phyloP scores from a whole-genome alignment of 805 yeast genomes.

The Candida alai region DNA sequence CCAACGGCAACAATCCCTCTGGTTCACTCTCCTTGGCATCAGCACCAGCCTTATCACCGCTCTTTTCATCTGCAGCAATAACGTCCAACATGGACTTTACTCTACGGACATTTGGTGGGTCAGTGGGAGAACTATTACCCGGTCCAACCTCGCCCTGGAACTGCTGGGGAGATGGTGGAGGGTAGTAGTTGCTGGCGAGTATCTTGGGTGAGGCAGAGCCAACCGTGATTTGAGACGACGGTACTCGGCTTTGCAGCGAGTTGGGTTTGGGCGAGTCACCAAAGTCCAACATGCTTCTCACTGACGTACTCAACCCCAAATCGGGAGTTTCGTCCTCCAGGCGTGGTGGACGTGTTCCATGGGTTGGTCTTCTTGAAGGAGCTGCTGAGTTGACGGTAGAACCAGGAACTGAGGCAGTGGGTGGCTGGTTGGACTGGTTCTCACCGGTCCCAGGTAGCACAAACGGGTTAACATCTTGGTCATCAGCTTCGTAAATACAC shows the following conservation, averaged over 20 bases:
- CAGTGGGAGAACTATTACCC: too few species aligned
- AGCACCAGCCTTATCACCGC: too few species aligned
- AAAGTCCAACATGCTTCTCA: conserved; percentile 40
- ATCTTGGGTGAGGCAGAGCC: too few species aligned
- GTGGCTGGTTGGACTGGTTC: conserved; percentile 7
- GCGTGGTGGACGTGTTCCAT: too few species aligned
- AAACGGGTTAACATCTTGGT: conserved; percentile 36
- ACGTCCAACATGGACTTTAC: conserved; percentile 31
- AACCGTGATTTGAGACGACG: too few species aligned
- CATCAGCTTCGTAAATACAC: conserved; percentile 52
- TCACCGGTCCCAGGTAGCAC: conserved; percentile 24
- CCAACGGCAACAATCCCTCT: neutral
- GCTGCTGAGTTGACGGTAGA: conserved; percentile 23
- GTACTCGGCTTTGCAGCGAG: too few species aligned
- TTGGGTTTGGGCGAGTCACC: conserved; percentile 10
- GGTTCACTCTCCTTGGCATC: neutral
- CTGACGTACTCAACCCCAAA: conserved; percentile 9
- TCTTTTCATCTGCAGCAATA: conserved; percentile 1
- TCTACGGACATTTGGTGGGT: conserved; percentile 15
- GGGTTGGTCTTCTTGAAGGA: conserved; percentile 32
- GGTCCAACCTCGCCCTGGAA: too few species aligned
- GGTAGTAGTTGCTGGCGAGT: too few species aligned
- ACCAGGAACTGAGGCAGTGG: neutral
- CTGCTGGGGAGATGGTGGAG: too few species aligned
- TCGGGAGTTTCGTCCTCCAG: conserved; percentile 7